Conservation (phyloP, 2,329 filamentous ascomycete genomes). For the Fusarium sp. region DNA sequence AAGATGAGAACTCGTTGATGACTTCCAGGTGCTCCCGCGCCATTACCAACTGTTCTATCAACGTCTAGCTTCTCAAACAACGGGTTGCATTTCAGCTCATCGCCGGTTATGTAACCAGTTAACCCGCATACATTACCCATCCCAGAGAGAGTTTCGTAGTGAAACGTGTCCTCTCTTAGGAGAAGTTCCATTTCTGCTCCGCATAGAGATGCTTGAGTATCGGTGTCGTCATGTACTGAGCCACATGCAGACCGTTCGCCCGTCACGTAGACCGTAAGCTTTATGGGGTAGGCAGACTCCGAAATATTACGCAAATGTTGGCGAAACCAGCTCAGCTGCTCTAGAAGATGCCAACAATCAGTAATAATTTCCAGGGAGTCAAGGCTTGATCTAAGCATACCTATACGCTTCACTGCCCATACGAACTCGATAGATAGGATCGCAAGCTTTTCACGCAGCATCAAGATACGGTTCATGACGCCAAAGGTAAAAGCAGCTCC, state of each 20-base stretch:
- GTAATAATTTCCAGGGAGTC: too few relatives aligned
- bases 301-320: neutral
- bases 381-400: neutral
- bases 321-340: neutral
- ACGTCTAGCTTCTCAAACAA: neutral
- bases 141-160: neutral
- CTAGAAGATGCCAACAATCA: too few relatives aligned
- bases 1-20: neutral
- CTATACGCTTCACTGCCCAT: constrained; percentile 24
- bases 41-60: neutral
- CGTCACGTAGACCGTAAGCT: neutral
- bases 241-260: neutral
- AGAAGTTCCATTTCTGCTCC: neutral
- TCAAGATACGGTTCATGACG: constrained; percentile 9
- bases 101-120: too few relatives aligned
- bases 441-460: neutral
- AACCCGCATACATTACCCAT: too few relatives aligned
- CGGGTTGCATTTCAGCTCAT: neutral
- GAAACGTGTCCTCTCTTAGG: accelerated
- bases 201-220: accelerated
- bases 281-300: neutral
- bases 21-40: accelerated
- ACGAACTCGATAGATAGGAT: constrained; percentile 14
- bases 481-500: constrained; percentile 43
- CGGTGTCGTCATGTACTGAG: accelerated